These are phyloP conservation scores for Podochytrium sp. DNA, from an alignment of 192 early-diverging fungal genomes.

Conservation along the genomic window DNA sequence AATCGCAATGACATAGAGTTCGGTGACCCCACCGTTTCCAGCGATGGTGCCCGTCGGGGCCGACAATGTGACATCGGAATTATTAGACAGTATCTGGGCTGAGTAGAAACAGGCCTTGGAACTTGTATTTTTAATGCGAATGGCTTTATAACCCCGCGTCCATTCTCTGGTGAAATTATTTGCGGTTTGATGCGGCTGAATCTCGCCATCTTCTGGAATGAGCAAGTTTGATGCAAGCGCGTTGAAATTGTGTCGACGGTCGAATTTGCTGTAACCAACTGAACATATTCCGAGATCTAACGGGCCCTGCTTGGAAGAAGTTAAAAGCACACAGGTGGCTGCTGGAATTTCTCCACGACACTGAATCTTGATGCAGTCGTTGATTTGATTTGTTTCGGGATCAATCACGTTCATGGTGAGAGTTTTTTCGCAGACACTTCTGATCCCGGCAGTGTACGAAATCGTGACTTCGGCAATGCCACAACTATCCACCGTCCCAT, in stretches of 20 bases:
- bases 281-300: constrained; percentile 47
- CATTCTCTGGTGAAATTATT: neutral
- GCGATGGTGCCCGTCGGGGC: constrained; percentile 35
- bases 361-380: constrained; percentile 17
- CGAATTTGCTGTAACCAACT: constrained; percentile 16
- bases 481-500: constrained; percentile 29
- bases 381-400: constrained; percentile 10
- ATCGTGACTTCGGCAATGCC: constrained; percentile 23
- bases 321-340: constrained; percentile 41
- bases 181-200: neutral
- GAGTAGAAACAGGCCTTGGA: constrained; percentile 37
- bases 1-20: constrained; percentile 34
- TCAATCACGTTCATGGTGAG: constrained; percentile 40
- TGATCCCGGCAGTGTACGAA: constrained; percentile 45
- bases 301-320: constrained; percentile 46
- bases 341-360: constrained; percentile 44
- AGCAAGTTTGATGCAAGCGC: constrained; percentile 20
- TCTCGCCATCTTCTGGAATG: neutral
- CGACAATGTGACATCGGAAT: constrained; percentile 27
- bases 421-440: constrained; percentile 31
- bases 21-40: constrained; percentile 25
- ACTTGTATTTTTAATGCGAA: constrained; percentile 52
- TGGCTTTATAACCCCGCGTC: constrained; percentile 13
- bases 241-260: neutral
- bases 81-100: constrained; percentile 24